Base-by-base conservation (phyloP, 176 grass and related monocot genomes). In the Puccinellia tenuiflora region DNA sequence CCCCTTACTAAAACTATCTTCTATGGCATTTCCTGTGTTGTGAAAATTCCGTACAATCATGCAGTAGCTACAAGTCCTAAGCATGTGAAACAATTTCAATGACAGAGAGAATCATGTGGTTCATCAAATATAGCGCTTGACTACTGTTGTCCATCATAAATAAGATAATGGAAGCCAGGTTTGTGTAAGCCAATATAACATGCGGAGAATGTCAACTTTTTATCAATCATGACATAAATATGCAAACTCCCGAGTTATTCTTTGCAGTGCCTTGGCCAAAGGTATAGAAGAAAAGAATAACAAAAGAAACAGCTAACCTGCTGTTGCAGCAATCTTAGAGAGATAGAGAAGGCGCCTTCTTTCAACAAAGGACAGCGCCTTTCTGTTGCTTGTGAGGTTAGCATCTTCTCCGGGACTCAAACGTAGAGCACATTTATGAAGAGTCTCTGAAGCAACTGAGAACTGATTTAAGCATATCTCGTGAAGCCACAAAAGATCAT, bases 261-360 rank as follows among this genome's bases (percentile, higher is more conserved):
- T 67, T 77, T 35, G 62, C 48, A 50, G 59, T 35, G 50, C 25
- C 30, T 71, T 24, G 24, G 52, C 24, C 7, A 3, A 15, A 80
- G 70, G 55, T 47, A 61, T 65, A 69, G 18, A 40, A 76, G 13
- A 46, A 69, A 68, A 69, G 4, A 34, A 75, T 10, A 22, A 74
- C 42, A 68, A 76, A 68, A 81, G 60, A 87, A 83, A 87, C 25
- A 83, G 62, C 63, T 83, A 81, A 99, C 96, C 93, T 96, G 96
- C 96, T 52, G 81, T 77, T 52, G 96, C 91, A 70, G 96, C 91
- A 81, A 99, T 93, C 86, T 99, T 99, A 71, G 96, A 99, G 74
- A 99, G 91, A 93, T 90, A 92, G 68, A 99, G 93, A 73, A 99
- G 68, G 15, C 87, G 83, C 73, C 83, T 95, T 91, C 96, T 96